Base-by-base conservation (phyloP, 768 basidiomycete genomes). In the Leccinum pellstonianum region DNA sequence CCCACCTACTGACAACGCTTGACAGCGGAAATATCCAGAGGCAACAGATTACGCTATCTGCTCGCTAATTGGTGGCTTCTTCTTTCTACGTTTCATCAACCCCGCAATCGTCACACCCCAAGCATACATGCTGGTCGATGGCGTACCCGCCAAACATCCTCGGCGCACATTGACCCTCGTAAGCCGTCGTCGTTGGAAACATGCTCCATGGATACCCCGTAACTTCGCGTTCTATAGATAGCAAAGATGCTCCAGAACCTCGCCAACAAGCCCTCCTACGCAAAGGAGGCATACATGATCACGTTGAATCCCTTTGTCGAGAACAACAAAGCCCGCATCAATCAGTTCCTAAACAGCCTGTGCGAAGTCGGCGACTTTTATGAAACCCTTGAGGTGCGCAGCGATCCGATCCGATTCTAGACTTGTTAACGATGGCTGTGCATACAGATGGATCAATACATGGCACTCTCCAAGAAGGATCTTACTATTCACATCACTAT, bases 301-400 rank as follows among this genome's bases (percentile, higher is more conserved):
- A 93, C 93, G 3, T 83, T 99, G 52, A 98, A 98, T 72, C 97
- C 97, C 2, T 98, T 98, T 71, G 96, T 99, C 33, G 97, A 99
- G 78, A 94, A 90, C 74, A 98, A 98, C 81, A 98, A 98, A 74
- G 87, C 93, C 15, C 86, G 97, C 47, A 98, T 98, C 78, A 99
- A 98, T 73, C 88, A 90, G 67, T 98, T 99, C 77, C 80, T 99
- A 64, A 98, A 99, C 75, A 90, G 86, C 66, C 81, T 99, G 60
- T 99, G 97, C 72, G 97, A 99, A 75, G 96, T 99, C 54, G 95
- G 95, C 55, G 97, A 99, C 76, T 99, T 99, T 73, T 98, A 98
- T 75, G 97, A 99, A 65, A 95, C 95, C 11, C 81, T 99, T 43
- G 97, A 99, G 88, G 95, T 93, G 61, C 50, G 82, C 73, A 23